Evolutionary conservation across 257 asterid species (phyloP).

Genomic region (Solanum lignicaule): DNA sequence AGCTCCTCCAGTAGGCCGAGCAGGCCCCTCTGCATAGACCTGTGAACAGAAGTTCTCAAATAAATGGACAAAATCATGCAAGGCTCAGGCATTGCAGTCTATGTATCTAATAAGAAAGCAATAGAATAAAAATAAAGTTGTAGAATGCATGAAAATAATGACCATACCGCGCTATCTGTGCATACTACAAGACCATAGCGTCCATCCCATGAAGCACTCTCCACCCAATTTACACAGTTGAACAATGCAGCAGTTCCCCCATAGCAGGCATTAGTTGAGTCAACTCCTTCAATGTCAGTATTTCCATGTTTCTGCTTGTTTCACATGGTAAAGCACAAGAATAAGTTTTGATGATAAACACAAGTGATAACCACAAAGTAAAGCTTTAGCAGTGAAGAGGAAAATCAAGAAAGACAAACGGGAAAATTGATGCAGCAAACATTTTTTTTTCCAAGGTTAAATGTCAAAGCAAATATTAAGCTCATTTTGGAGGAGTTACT

Average conservation of each 20-base stretch:
- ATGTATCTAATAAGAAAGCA: neutral
- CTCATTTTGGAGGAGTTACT: neutral
- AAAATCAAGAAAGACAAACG: neutral
- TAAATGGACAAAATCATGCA: neutral
- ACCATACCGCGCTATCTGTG: constrained; percentile 95
- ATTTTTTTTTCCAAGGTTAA: neutral
- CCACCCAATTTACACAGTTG: constrained; percentile 97
- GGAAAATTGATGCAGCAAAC: neutral
- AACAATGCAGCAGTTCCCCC: constrained; percentile 98
- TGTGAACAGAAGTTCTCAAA: constrained; percentile 19
- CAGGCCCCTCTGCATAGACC: constrained; percentile 99
- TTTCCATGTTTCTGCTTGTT: constrained; percentile 72
- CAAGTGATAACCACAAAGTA: neutral
- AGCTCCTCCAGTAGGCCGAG: constrained; percentile 99
- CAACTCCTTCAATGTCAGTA: constrained; percentile 97
- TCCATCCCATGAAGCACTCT: constrained; percentile 98
- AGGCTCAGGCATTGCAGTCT: neutral
- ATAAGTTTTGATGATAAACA: neutral
- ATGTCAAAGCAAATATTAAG: neutral
- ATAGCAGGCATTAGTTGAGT: constrained; percentile 94
- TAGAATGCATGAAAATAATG: constrained; percentile 8
- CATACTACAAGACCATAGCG: constrained; percentile 98
- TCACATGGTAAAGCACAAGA: constrained; percentile 2
- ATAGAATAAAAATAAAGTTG: neutral
- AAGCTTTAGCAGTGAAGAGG: neutral